Conservation (phyloP, 208 protist species). For the Trypanosoma rangeli region DNA sequence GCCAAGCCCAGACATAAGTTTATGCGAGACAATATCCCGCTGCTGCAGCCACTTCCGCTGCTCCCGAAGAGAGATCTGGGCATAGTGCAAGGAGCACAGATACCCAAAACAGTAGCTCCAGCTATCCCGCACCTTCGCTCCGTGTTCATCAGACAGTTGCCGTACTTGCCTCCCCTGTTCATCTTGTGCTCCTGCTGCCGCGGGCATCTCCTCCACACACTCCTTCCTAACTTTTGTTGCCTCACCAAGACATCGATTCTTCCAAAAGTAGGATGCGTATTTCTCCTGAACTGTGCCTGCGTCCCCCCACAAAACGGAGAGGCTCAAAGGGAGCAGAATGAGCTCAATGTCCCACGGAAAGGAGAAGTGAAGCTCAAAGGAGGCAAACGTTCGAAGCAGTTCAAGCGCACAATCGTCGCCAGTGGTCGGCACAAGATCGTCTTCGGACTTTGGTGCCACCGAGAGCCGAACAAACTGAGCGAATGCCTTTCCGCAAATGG, state of each 20-base stretch:
- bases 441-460: conserved; percentile 32
- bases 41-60: conserved; percentile 66
- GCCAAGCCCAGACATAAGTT: conserved; percentile 42
- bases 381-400: conserved; percentile 70
- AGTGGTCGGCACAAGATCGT: background rate
- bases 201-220: background rate
- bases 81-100: conserved; percentile 77
- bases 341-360: conserved; percentile 58
- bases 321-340: conserved; percentile 49
- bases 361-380: conserved; percentile 65
- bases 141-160: background rate
- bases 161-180: background rate
- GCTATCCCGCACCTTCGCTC: conserved; percentile 37
- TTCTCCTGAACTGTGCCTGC: conserved; percentile 28
- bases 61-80: conserved; percentile 58
- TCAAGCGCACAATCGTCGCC: conserved; percentile 14
- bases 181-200: background rate
- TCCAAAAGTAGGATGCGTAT: conserved; percentile 75
- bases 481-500: conserved; percentile 53
- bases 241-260: conserved; percentile 34
- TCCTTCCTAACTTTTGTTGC: conserved; percentile 6
- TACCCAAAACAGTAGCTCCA: conserved; percentile 88
- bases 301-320: conserved; percentile 37
- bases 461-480: conserved; percentile 57
- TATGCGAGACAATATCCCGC: conserved; percentile 42